These are phyloP conservation scores for Delphinella strobiligena DNA, from an alignment of 2,329 filamentous ascomycete species.

Conservation along the genomic window DNA sequence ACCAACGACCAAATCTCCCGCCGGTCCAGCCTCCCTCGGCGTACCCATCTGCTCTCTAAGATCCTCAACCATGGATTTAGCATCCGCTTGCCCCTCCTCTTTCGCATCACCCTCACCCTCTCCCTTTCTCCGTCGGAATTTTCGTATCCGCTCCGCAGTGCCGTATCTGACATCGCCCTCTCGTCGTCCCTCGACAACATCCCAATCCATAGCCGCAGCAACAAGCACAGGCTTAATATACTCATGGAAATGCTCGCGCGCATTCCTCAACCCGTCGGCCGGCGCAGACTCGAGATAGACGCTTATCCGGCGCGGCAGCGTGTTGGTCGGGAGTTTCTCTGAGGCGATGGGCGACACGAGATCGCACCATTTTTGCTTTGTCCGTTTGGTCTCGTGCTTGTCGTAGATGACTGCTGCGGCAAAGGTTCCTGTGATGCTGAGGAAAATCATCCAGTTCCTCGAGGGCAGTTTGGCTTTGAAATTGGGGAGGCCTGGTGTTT, in stretches of 20 bases:
- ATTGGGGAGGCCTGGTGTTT: conserved; percentile 58
- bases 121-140: conserved; percentile 43
- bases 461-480: conserved; percentile 78
- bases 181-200: conserved; percentile 81
- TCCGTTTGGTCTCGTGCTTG: conserved; percentile 74
- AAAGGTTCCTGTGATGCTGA: conserved; percentile 65
- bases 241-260: conserved; percentile 92
- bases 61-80: conserved; percentile 38
- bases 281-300: conserved; percentile 79
- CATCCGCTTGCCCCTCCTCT: conserved; percentile 23
- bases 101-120: conserved; percentile 41
- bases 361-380: conserved; percentile 75
- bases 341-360: conserved; percentile 74
- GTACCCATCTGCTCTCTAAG: conserved; percentile 56
- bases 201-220: conserved; percentile 85
- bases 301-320: conserved; percentile 72
- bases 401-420: conserved; percentile 80
- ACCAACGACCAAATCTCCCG: conserved; percentile 80
- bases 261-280: conserved; percentile 67
- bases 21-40: conserved; percentile 57
- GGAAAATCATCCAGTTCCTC: conserved; percentile 96
- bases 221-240: conserved; percentile 91
- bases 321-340: conserved; percentile 58
- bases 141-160: conserved; percentile 74
- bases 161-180: conserved; percentile 88